A percentile compares a stretch with the other conserved stretches of the same genome.
These are phyloP conservation scores for Glonium stellatum DNA, from an alignment of 495 filamentous ascomycete species.

Conservation along the genomic window DNA sequence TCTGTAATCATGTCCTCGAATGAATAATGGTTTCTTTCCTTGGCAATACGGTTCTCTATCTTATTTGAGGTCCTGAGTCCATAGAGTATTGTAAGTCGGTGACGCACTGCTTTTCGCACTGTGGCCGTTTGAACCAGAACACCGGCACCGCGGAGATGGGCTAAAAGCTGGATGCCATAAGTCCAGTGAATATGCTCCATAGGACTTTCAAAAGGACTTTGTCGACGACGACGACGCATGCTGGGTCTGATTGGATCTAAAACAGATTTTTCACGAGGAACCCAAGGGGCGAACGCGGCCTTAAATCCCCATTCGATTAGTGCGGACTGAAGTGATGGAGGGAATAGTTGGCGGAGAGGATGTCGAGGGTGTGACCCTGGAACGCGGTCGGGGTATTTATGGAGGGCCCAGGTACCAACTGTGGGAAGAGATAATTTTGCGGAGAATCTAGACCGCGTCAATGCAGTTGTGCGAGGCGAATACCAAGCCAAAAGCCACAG, in stretches of 20 bases:
- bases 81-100: constrained; percentile 16
- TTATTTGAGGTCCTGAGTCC: constrained; percentile 7
- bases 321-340: constrained; percentile 11
- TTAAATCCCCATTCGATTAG: constrained; percentile 25
- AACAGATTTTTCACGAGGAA: constrained; percentile 14
- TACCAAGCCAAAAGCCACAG: constrained; percentile 24
- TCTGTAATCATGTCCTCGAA: constrained; percentile 10
- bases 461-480: constrained; percentile 9
- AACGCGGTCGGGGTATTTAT: neutral
- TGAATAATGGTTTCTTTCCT: neutral
- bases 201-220: neutral
- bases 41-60: constrained; percentile 14
- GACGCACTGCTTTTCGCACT: constrained; percentile 18
- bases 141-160: constrained; percentile 17
- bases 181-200: constrained; percentile 15
- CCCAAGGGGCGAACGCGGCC: constrained; percentile 13
- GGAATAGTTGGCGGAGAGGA: constrained; percentile 18
- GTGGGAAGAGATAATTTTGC: constrained; percentile 2
- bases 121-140: constrained; percentile 11
- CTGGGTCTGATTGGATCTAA: neutral
- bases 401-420: constrained; percentile 2
- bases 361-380: neutral
- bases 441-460: constrained; percentile 4
- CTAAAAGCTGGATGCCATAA: constrained; percentile 17
- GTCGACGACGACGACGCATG: constrained; percentile 1